Evolutionary conservation across 441 rosid genomes (phyloP).

Genomic region (Populus tomentosa): DNA sequence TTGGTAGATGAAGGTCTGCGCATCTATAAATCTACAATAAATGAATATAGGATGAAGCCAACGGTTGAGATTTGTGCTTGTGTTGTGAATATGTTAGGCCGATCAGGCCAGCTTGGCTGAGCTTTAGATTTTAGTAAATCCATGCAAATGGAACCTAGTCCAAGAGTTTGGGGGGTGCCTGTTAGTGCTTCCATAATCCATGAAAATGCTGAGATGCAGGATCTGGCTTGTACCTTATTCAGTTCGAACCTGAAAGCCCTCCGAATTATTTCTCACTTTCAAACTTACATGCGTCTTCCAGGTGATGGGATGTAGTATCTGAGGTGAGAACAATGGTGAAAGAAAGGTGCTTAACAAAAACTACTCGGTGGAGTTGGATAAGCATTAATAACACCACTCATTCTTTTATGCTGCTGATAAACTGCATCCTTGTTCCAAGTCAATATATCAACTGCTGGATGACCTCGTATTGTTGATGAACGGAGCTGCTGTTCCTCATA

Average conservation of each 20-base stretch:
- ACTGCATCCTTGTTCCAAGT: slow-evolving; percentile 38
- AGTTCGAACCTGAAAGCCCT: slow-evolving; percentile 60
- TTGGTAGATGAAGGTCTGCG: slow-evolving; percentile 50
- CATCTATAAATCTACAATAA: slow-evolving; percentile 33
- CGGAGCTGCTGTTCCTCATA: slow-evolving; percentile 27
- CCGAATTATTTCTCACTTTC: slow-evolving; percentile 59
- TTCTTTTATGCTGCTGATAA: slow-evolving; percentile 53
- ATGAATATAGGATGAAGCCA: slow-evolving; percentile 41
- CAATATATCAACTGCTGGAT: slow-evolving; percentile 44
- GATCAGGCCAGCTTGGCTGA: slow-evolving; percentile 47
- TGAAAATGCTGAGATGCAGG: slow-evolving; percentile 53
- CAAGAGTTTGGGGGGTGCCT: slow-evolving; percentile 70
- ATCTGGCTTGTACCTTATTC: slow-evolving; percentile 53
- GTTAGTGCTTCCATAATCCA: slow-evolving; percentile 51
- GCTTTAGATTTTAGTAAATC: slow-evolving; percentile 48
- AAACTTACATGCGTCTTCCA: slow-evolving; percentile 51
- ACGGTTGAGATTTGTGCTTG: slow-evolving; percentile 62
- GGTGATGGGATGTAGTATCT: slow-evolving; percentile 58
- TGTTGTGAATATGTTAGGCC: slow-evolving; percentile 55
- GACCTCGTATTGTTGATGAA: slow-evolving; percentile 42
- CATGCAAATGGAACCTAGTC: slow-evolving; percentile 58
- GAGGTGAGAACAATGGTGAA: slow-evolving; percentile 56
- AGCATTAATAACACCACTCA: slow-evolving; percentile 39
- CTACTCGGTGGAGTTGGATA: slow-evolving; percentile 77
- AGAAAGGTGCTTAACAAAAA: slow-evolving; percentile 49